These are phyloP conservation scores for Euphrasia confusa DNA, from an alignment of 257 asterid genomes.

Conservation along the genomic window DNA sequence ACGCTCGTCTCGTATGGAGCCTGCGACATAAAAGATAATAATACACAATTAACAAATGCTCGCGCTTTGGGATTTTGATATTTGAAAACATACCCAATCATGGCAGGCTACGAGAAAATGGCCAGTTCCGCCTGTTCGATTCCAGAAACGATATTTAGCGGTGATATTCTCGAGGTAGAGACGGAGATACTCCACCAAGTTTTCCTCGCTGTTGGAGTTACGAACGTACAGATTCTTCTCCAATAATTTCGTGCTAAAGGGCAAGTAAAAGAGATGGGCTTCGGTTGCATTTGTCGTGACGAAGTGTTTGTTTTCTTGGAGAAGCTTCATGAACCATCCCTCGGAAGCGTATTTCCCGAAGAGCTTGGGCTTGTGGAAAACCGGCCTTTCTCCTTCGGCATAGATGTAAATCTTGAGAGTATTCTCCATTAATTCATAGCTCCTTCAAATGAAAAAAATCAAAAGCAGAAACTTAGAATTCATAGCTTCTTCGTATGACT, in stretches of 20 bases:
- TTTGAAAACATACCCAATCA: conserved; percentile 55
- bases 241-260: conserved; percentile 57
- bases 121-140: conserved; percentile 58
- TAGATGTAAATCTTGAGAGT: conserved; percentile 59
- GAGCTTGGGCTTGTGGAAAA: conserved; percentile 61
- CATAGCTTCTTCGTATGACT: conserved; percentile 48
- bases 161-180: conserved; percentile 52
- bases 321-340: conserved; percentile 84
- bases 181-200: conserved; percentile 41
- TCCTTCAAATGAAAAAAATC: conserved; percentile 34
- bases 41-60: not conserved
- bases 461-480: conserved; percentile 18
- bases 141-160: conserved; percentile 50
- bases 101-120: conserved; percentile 88
- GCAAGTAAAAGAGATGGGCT: conserved; percentile 72
- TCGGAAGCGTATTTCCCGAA: conserved; percentile 76
- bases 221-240: conserved; percentile 49
- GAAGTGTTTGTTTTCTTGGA: conserved; percentile 46
- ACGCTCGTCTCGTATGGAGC: conserved; percentile 68
- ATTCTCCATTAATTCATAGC: conserved; percentile 70
- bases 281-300: conserved; percentile 43
- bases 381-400: conserved; percentile 57
- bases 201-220: conserved; percentile 49
- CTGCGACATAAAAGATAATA: conserved; percentile 23
- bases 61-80: not conserved